A percentile compares a stretch with the other conserved stretches of the same genome.
These are phyloP conservation scores for Phytopythium boreale DNA, from an alignment of 352 stramenopile genomes.

Conservation along the genomic window DNA sequence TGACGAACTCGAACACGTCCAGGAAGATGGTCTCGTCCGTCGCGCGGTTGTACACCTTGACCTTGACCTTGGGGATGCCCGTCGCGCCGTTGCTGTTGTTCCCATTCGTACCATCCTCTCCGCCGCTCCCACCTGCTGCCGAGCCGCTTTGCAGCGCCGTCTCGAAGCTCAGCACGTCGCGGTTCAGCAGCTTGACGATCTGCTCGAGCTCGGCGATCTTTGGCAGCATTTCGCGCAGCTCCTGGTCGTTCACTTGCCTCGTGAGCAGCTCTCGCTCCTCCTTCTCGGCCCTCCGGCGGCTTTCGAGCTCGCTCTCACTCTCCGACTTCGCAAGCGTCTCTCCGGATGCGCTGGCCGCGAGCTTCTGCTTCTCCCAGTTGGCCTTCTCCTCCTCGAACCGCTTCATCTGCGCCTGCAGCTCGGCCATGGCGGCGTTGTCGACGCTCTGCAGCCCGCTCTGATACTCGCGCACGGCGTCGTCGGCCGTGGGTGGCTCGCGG, in stretches of 20 bases:
- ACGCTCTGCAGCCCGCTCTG: constrained; percentile 79
- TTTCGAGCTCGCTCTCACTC: constrained; percentile 1
- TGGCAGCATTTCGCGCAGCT: constrained; percentile 90
- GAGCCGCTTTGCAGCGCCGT: constrained; percentile 82
- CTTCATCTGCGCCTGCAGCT: constrained; percentile 88
- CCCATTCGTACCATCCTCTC: constrained; percentile 3
- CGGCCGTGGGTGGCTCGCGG: constrained; percentile 61
- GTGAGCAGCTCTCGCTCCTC: constrained; percentile 66
- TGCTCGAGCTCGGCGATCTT: constrained; percentile 92
- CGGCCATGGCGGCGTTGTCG: constrained; percentile 65
- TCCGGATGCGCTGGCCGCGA: constrained; percentile 5
- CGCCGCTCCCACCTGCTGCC: neutral
- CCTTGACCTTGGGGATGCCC: constrained; percentile 84
- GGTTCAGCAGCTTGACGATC: constrained; percentile 89
- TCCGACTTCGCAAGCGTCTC: neutral
- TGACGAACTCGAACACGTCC: constrained; percentile 93
- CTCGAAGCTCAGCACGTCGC: constrained; percentile 91
- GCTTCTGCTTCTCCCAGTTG: constrained; percentile 78
- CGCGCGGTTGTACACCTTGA: constrained; percentile 88
- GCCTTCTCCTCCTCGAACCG: constrained; percentile 89
- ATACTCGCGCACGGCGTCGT: constrained; percentile 87
- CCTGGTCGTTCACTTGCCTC: constrained; percentile 86
- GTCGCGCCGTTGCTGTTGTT: constrained; percentile 31
- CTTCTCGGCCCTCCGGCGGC: constrained; percentile 26
- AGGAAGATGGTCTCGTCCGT: constrained; percentile 91